These are phyloP conservation scores for Nematocida parisii DNA, from an alignment of 371 early-diverging fungal genomes.

Conservation along the genomic window DNA sequence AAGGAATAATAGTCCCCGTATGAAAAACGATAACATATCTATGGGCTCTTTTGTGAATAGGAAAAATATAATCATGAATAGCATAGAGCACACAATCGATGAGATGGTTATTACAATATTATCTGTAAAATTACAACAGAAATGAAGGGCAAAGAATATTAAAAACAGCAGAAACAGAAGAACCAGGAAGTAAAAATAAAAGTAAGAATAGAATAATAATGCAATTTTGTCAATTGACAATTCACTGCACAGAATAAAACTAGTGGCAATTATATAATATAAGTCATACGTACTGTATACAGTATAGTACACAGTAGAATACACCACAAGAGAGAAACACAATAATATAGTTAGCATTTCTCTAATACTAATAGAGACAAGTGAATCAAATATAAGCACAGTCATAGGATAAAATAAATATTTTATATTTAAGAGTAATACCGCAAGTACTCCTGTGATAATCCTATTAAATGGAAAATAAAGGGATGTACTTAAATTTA, in stretches of 20 bases:
- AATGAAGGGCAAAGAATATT: neutral
- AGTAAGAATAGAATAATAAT: slow-evolving; percentile 4
- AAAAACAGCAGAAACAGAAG: slow-evolving; percentile 6
- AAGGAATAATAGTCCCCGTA: neutral
- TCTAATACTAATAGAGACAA: neutral
- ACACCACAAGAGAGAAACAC: neutral
- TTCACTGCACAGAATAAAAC: slow-evolving; percentile 6
- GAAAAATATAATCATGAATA: slow-evolving; percentile 44
- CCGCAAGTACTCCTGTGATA: too few species aligned
- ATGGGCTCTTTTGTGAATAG: slow-evolving; percentile 5
- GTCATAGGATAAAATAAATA: neutral
- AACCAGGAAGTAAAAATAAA: slow-evolving; percentile 34
- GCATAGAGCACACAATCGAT: slow-evolving; percentile 30
- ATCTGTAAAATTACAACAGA: slow-evolving; percentile 43
- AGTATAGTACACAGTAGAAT: too few species aligned
- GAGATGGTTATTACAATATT: slow-evolving; percentile 32
- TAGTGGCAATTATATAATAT: slow-evolving; percentile 1
- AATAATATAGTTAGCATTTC: neutral
- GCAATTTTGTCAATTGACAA: neutral
- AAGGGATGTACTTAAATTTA: too few species aligned
- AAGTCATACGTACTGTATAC: neutral
- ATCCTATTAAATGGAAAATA: too few species aligned
- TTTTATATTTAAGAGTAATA: neutral
- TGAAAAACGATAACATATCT: neutral
- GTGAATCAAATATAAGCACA: neutral